Conservation (phyloP, 1,139 yeast genomes). For the Trichomonascaceae sp. region DNA sequence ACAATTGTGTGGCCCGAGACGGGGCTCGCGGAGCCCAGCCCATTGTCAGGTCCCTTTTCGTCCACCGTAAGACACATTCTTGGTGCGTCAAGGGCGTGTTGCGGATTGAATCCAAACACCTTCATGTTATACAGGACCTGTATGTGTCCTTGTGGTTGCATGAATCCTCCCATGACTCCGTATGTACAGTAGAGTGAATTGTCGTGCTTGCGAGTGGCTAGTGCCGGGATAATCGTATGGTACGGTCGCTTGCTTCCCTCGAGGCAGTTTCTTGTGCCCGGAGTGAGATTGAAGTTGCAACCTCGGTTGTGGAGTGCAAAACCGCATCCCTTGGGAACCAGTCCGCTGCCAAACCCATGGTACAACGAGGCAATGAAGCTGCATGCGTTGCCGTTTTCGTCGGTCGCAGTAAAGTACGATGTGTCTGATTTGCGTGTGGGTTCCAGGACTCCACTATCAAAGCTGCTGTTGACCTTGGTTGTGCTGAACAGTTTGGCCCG, state of each 20-base stretch:
- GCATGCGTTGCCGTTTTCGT: slow-evolving; percentile 65
- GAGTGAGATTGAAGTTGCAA: slow-evolving; percentile 52
- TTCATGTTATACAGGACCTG: slow-evolving; percentile 60
- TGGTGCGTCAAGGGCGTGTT: slow-evolving; percentile 66
- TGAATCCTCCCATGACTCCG: slow-evolving; percentile 85
- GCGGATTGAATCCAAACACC: slow-evolving; percentile 55
- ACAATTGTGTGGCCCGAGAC: slow-evolving; percentile 41
- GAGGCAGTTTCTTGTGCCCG: slow-evolving; percentile 44
- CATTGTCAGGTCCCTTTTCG: slow-evolving; percentile 34
- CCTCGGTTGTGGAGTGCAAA: slow-evolving; percentile 70
- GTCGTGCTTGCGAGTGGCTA: slow-evolving; percentile 38
- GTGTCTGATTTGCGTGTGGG: slow-evolving; percentile 60
- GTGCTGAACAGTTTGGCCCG: slow-evolving; percentile 38
- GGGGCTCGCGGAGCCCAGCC: slow-evolving; percentile 58
- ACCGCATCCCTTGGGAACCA: slow-evolving; percentile 53
- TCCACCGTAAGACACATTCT: slow-evolving; percentile 50
- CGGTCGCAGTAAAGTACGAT: slow-evolving; percentile 60
- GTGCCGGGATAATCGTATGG: slow-evolving; percentile 76
- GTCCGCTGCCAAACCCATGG: slow-evolving; percentile 59
- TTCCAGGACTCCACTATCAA: slow-evolving; percentile 47
- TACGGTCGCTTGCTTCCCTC: slow-evolving; percentile 68
- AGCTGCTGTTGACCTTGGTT: slow-evolving; percentile 29
- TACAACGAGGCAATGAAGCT: slow-evolving; percentile 71
- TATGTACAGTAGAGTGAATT: slow-evolving; percentile 49
- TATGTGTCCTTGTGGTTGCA: slow-evolving; percentile 79